Conservation (phyloP, 208 protist species). For the Phytomonas sp. region DNA sequence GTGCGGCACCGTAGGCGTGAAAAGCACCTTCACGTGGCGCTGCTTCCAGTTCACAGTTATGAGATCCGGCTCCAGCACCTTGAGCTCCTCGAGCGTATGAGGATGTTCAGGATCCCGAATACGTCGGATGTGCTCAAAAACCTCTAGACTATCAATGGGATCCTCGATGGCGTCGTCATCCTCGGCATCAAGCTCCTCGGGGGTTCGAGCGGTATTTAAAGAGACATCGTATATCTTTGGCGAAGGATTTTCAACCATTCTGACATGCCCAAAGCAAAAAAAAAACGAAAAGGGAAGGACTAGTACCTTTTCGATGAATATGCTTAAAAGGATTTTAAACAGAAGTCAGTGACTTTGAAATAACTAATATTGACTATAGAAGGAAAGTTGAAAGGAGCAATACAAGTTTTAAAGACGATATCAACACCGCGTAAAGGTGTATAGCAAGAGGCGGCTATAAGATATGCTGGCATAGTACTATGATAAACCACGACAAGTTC, state of each 20-base stretch:
- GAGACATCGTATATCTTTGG: conserved; percentile 39
- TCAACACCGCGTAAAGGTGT: not conserved
- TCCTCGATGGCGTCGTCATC: conserved; percentile 55
- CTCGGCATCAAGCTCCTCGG: conserved; percentile 35
- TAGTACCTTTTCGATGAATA: conserved; percentile 7
- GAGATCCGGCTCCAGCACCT: conserved; percentile 84
- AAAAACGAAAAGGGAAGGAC: conserved; percentile 15
- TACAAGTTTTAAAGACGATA: not conserved
- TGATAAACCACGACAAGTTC: not conserved
- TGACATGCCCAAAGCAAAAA: conserved; percentile 3
- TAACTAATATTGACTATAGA: conserved; percentile 4
- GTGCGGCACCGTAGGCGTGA: conserved; percentile 98
- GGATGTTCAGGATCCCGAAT: conserved; percentile 99
- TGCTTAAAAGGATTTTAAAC: not conserved
- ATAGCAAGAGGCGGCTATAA: not conserved
- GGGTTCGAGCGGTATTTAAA: conserved; percentile 16
- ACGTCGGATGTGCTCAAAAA: conserved; percentile 93
- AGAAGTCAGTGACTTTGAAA: conserved; percentile 3
- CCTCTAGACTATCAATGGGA: conserved; percentile 89
- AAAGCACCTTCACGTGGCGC: conserved; percentile 80
- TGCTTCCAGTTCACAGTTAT: conserved; percentile 86
- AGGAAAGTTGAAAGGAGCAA: not conserved
- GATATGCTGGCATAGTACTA: not conserved
- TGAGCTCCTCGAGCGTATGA: conserved; percentile 97
- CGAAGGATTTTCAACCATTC: conserved; percentile 59